Base-by-base conservation (phyloP, 2,329 filamentous ascomycete genomes). In the Thelonectria discophora region DNA sequence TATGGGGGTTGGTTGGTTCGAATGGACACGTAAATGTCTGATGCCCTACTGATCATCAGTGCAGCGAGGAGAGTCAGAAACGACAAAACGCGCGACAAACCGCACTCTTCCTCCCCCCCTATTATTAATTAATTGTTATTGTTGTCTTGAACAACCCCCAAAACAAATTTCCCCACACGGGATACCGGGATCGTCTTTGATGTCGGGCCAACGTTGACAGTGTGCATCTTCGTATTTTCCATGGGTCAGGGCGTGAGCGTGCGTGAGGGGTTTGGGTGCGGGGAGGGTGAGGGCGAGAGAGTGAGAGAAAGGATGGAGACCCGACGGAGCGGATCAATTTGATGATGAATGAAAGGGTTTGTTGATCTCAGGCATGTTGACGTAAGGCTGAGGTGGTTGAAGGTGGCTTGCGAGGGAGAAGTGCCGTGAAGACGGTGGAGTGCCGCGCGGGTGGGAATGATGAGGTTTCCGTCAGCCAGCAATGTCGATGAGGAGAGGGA, bases 161-260 rank as follows among this genome's bases (percentile, higher is more conserved):
- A 21, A 13, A 21, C 43, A 39, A 18, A 42, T 50, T 50, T 13
- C 34, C 54, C 57, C 57, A 60, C 57, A 24, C 21, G 21, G 27
- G 50, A 54, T 50, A 45, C 57, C 45, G 27, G 50, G 57, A 54
- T 60, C 27, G 21, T 43, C 13, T 15, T 27, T 39, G 50, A 49
- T 54, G 42, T 47, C 57, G 45, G 49, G 55, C 40, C 55, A 52
- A 53, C 55, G 48, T 53, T 30, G 43, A 46, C 1, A 20, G 21
- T 24, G n/a, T 43, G 40, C 13, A 15, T 47, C 21, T 30, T 47
- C 45, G 21, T 47, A 27, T 46, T 30, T 24, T 24, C 27, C 53
- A 55, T 48, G 43, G 42, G 42, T 37, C 34, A 37, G 15, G 15
- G 12, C 34, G 34, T 37, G 12, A 37, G 34, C 11, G 7, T 34